Percentiles rank a stretch among this genome's conserved stretches.
phyloP scores from a whole-genome alignment of 2,329 filamentous ascomycete genomes.

The Venturia nashicola region DNA sequence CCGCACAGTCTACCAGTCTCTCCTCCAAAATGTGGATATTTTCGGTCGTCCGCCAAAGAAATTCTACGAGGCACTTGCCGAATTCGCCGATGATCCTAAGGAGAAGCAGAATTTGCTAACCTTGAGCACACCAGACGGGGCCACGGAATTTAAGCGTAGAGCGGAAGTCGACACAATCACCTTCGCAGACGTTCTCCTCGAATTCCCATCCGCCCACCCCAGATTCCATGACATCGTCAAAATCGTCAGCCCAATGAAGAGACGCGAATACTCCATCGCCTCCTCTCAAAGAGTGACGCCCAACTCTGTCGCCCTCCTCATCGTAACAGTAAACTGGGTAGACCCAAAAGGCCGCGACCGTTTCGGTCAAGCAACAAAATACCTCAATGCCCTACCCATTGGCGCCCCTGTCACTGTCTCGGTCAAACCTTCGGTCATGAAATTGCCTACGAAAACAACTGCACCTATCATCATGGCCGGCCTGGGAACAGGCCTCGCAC shows the following conservation, averaged over 20 bases:
- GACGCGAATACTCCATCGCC: slow-evolving; percentile 96
- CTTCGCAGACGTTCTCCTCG: slow-evolving; percentile 78
- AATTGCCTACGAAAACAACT: slow-evolving; percentile 76
- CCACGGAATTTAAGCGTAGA: slow-evolving; percentile 82
- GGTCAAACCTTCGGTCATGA: slow-evolving; percentile 98
- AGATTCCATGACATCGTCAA: slow-evolving; percentile 77
- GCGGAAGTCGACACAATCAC: slow-evolving; percentile 84
- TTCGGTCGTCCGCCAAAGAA: slow-evolving; percentile 94
- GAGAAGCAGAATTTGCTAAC: slow-evolving; percentile 72
- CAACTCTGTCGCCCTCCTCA: slow-evolving; percentile 82
- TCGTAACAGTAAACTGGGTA: slow-evolving; percentile 94
- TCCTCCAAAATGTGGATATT: slow-evolving; percentile 89
- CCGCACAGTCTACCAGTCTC: slow-evolving; percentile 82
- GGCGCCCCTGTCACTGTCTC: slow-evolving; percentile 78
- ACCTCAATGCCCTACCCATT: slow-evolving; percentile 63
- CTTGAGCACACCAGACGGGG: slow-evolving; percentile 67
- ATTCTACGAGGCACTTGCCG: slow-evolving; percentile 87
- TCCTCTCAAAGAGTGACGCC: slow-evolving; percentile 93
- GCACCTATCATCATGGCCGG: slow-evolving; percentile 98
- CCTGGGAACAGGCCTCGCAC: slow-evolving; percentile 91
- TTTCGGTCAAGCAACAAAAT: slow-evolving; percentile 86
- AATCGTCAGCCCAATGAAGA: slow-evolving; percentile 85
- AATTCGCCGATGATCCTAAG: slow-evolving; percentile 69
- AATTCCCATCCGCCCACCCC: slow-evolving; percentile 83
- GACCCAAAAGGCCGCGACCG: slow-evolving; percentile 78